phyloP scores from a whole-genome alignment of 2,329 filamentous ascomycete species.

The Lasiodiplodia sp. region DNA sequence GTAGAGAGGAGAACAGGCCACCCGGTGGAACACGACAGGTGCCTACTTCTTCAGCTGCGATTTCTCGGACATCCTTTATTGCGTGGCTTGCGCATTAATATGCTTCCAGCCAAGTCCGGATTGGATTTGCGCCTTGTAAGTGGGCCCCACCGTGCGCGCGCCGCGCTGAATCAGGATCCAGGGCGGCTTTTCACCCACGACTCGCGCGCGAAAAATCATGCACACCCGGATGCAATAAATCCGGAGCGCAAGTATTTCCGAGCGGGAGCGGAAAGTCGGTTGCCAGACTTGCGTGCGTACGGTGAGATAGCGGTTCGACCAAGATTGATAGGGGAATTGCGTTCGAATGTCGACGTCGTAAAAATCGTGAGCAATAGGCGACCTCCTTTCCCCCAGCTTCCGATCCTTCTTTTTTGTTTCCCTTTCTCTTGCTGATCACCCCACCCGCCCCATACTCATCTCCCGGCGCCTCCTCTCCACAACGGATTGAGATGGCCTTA shows the following conservation, averaged over 20 bases:
- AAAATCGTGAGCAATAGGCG: neutral
- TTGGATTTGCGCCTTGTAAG: neutral
- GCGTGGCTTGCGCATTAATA: constrained; percentile 20
- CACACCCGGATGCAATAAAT: neutral
- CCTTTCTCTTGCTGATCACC: constrained; percentile 3
- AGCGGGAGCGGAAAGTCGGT: neutral
- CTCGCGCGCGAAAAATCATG: neutral
- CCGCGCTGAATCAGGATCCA: neutral
- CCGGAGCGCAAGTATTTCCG: neutral
- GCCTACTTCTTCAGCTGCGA: constrained; percentile 1
- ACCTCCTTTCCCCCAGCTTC: neutral
- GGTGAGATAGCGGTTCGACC: neutral
- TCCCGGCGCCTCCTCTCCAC: neutral
- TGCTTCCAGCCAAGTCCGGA: constrained; percentile 6
- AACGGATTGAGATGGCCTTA: neutral
- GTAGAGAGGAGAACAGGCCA: neutral
- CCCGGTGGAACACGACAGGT: neutral
- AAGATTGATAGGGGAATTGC: neutral
- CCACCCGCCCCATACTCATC: neutral
- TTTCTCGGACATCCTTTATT: neutral
- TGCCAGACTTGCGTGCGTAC: neutral
- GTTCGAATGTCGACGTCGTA: neutral
- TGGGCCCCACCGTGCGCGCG: neutral
- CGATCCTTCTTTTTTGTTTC: neutral
- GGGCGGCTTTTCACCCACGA: neutral